These are phyloP conservation scores for Coccomyxa subellipsoidea DNA, from an alignment of 163 green algal species.

Conservation along the genomic window DNA sequence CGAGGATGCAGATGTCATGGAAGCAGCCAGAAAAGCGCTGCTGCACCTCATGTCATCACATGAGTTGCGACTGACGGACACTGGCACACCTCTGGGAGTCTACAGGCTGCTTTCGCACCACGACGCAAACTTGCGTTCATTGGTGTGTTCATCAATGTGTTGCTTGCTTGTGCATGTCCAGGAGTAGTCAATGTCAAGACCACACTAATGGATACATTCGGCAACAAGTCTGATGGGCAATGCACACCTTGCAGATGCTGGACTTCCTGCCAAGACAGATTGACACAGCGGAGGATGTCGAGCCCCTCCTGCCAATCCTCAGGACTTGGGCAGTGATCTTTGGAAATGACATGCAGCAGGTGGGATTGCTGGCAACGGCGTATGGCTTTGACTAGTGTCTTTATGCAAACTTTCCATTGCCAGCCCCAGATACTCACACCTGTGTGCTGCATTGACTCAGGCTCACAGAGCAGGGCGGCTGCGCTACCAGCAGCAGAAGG, in stretches of 20 bases:
- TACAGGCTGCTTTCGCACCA: neutral
- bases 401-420: too few relatives aligned
- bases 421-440: too few relatives aligned
- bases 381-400: too few relatives aligned
- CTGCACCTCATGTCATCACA: neutral
- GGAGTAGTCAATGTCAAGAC: too few relatives aligned
- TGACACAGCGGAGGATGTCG: neutral
- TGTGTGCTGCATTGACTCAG: neutral
- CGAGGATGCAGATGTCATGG: neutral
- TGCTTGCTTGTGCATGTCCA: too few relatives aligned
- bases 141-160: neutral
- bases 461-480: neutral
- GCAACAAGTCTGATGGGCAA: neutral
- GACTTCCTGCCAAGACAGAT: neutral
- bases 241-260: neutral
- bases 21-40: neutral
- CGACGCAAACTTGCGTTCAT: neutral
- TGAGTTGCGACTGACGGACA: neutral
- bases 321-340: neutral
- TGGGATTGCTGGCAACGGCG: too few relatives aligned
- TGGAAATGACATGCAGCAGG: neutral
- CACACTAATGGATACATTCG: neutral
- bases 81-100: neutral
- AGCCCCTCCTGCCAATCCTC: neutral
- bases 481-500: neutral